Base-by-base conservation (phyloP, 169 alveolate species). In the Eimeria falciformis region DNA sequence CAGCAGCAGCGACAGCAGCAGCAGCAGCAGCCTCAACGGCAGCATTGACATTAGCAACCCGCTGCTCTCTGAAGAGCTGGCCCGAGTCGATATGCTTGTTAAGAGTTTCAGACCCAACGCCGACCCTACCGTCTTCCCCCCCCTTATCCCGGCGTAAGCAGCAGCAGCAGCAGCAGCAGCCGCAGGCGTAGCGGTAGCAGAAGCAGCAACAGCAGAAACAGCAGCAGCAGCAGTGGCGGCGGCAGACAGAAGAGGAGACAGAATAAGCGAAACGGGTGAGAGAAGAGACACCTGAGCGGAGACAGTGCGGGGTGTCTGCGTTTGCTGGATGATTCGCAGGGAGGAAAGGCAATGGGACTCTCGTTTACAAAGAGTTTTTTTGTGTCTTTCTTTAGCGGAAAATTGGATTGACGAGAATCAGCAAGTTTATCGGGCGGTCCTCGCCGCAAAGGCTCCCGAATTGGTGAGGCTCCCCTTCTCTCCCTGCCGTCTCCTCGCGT, bases 91-190 rank as follows among this genome's bases (percentile, higher is more conserved):
- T 50, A 27, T 37, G 71, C 50, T 62, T 25, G 33, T 47, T 9
- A 50, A 25, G 11, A 23, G 73, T 6, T 71, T 78, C 27, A 78
- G 53, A 58, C 88, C 88, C 0, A 78, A 78, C 47, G 88, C 88
- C 0, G 88, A 78, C 50, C 88, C 88, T n/a, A 53, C 71, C 17
- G 88, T 78, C 68, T 78, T 78, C 17, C 88, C 73, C 25, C 88
- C 88, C 14, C 88, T 62, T 0, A 27, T 71, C 55, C 71, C 50
- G 53, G 50, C 17, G 88, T 78, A 17, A 78, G 88, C 33, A 78
- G 29, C 71, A 78, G 37, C 73, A 78, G 37, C 40, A 14, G 17
- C 88, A 27, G 33, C 29, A 53, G 29, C 53, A 47, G 53, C 71
- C 46, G 73, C 46, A n/a, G 68, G 47, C 17, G 68, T 11, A 77